Base-by-base conservation (phyloP, 768 basidiomycete species). In the Psilocybe subaeruginosa region DNA sequence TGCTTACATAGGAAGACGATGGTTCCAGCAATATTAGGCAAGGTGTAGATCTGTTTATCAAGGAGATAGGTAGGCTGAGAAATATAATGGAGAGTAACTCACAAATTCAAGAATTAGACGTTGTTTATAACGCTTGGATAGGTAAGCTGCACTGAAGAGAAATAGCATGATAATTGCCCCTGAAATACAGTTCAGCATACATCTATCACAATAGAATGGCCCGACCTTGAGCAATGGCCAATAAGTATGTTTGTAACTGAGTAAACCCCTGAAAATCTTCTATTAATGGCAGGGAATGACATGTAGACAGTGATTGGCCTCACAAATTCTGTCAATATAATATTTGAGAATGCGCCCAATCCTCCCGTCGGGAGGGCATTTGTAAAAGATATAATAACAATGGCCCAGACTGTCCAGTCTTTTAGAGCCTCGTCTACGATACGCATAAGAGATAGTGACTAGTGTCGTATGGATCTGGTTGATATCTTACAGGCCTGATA, bases 281-380 rank as follows among this genome's bases (percentile, higher is more conserved):
- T 17, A 43, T 62, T 17, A 51, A 29, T 5, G 29, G 14, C 23
- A 2, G 8, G 29, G 33, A 17, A 48, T 17, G 12, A 56, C 45
- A 27, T 6, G 3, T 7, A 33, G 23, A 46, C 48, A 39, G 35
- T 4, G 7, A 7, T 37, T 27, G 19, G n/a, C 60, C 75, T 58
- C 63, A 78, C 78, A 56, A 81, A 81, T 35, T 76, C 78, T 29
- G 74, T 80, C 52, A 84, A 64, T 59, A 84, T 82, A 60, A 85
- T 78, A 64, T 84, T 83, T n/a, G 79, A 78, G 68, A 82, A 85
- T 2, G 81, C 80, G 12, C 81, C 80, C 33, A 84, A 66, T 0
- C 82, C 82, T 52, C 80, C 79, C 9, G 80, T 79, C 27, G 80
- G 79, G 46, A 83, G 69, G 6, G 78, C 80, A 64, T 82, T 80